phyloP scores from a whole-genome alignment of 345 rosid species.

The Pistacia vera region DNA sequence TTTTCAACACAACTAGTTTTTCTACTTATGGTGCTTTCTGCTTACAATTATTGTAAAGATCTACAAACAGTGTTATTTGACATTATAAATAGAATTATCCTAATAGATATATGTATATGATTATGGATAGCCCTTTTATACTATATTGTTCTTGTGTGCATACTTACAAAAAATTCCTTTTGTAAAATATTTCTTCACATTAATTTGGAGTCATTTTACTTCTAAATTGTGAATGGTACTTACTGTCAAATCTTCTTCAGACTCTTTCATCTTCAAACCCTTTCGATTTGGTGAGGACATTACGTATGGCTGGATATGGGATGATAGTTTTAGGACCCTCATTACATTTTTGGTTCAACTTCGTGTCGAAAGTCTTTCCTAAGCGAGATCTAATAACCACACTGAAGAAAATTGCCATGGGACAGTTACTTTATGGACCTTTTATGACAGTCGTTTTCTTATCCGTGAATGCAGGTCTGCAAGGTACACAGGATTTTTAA shows the following conservation, averaged over 20 bases:
- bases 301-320: constrained; percentile 89
- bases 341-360: constrained; percentile 83
- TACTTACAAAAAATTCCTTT: background rate
- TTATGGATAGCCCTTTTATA: background rate
- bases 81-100: too few relatives aligned
- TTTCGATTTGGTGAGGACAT: constrained; percentile 76
- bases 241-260: constrained; percentile 29
- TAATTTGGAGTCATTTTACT: constrained; percentile 11
- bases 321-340: constrained; percentile 75
- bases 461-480: constrained; percentile 64
- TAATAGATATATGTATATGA: background rate
- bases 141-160: background rate
- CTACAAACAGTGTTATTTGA: too few relatives aligned
- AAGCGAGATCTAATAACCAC: constrained; percentile 73
- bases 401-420: constrained; percentile 87
- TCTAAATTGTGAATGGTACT: background rate
- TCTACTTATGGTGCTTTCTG: background rate
- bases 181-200: background rate
- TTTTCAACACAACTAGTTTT: background rate
- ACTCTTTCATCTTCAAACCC: constrained; percentile 50
- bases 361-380: constrained; percentile 72
- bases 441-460: constrained; percentile 75
- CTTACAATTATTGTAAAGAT: background rate
- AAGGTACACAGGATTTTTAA: constrained; percentile 45
- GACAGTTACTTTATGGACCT: constrained; percentile 76